Conservation (phyloP, 768 basidiomycete genomes). For the Suillus hirtellus region DNA sequence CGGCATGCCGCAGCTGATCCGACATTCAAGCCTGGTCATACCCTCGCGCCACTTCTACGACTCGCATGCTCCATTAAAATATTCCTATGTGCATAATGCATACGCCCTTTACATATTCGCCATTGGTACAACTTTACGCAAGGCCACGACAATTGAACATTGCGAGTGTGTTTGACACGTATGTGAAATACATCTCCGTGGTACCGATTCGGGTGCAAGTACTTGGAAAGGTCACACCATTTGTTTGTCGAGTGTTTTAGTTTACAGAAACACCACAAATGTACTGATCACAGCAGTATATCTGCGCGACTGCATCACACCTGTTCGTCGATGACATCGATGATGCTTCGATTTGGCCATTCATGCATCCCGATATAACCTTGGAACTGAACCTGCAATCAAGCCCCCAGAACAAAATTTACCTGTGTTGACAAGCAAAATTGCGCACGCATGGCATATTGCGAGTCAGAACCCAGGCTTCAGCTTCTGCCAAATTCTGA, state of each 20-base stretch:
- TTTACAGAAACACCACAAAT: neutral
- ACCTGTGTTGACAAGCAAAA: neutral
- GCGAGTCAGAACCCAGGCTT: neutral
- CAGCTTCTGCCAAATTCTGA: no score
- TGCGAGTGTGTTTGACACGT: slow-evolving; percentile 9
- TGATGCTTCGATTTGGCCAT: neutral
- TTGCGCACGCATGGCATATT: neutral
- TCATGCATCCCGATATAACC: neutral
- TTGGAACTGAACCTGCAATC: neutral
- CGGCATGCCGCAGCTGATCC: neutral
- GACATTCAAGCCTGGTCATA: neutral
- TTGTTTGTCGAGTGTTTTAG: neutral
- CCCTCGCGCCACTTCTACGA: neutral
- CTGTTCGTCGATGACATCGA: neutral
- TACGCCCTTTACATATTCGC: slow-evolving; percentile 22
- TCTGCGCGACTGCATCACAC: no score
- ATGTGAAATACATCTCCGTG: neutral
- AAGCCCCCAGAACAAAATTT: neutral
- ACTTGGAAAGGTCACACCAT: neutral
- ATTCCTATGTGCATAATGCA: slow-evolving; percentile 16
- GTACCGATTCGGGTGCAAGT: neutral
- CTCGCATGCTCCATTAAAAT: slow-evolving; percentile 15
- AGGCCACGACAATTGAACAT: slow-evolving; percentile 25
- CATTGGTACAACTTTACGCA: slow-evolving; percentile 23
- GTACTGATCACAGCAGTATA: no score